Evolutionary conservation across 495 filamentous ascomycete genomes (phyloP).

Genomic region (Aeminium ludgeri): DNA sequence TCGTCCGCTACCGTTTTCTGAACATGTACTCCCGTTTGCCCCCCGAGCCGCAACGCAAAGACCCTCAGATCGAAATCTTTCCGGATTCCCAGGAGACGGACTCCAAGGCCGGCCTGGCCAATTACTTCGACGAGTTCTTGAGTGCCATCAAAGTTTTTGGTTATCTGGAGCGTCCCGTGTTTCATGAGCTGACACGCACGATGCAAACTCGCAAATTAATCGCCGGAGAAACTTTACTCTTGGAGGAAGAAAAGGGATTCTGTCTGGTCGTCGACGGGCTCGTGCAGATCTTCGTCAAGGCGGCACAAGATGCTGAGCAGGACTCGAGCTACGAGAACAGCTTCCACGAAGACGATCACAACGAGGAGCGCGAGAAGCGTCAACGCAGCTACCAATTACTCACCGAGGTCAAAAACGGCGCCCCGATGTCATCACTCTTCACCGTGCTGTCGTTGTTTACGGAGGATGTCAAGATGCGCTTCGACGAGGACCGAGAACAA

Average conservation of each 20-base stretch:
- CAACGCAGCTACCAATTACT: slow-evolving; percentile 78
- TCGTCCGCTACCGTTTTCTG: slow-evolving; percentile 81
- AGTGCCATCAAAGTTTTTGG: slow-evolving; percentile 99
- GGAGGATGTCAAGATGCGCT: slow-evolving; percentile 70
- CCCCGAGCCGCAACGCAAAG: slow-evolving; percentile 86
- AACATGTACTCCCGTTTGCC: slow-evolving; percentile 92
- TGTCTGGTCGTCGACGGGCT: slow-evolving; percentile 93
- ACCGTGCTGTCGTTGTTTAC: slow-evolving; percentile 94
- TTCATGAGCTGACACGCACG: slow-evolving; percentile 89
- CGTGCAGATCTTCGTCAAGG: slow-evolving; percentile 97
- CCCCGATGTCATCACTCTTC: slow-evolving; percentile 95
- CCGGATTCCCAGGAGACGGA: slow-evolving; percentile 82
- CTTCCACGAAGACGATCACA: slow-evolving; percentile 46
- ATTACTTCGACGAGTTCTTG: slow-evolving; percentile 92
- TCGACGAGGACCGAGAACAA: slow-evolving; percentile 31
- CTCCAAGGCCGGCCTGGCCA: slow-evolving; percentile 76
- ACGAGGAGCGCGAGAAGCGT: slow-evolving; percentile 39
- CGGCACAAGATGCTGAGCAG: slow-evolving; percentile 40
- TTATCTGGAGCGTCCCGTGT: slow-evolving; percentile 88
- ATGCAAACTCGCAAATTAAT: slow-evolving; percentile 97
- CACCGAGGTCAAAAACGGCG: slow-evolving; percentile 95
- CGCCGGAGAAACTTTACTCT: slow-evolving; percentile 80
- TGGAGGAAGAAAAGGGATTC: slow-evolving; percentile 96
- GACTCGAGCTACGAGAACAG: slow-evolving; percentile 19
- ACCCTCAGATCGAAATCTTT: slow-evolving; percentile 87